Conservation (phyloP, 257 asterid genomes). For the Striga asiatica region DNA sequence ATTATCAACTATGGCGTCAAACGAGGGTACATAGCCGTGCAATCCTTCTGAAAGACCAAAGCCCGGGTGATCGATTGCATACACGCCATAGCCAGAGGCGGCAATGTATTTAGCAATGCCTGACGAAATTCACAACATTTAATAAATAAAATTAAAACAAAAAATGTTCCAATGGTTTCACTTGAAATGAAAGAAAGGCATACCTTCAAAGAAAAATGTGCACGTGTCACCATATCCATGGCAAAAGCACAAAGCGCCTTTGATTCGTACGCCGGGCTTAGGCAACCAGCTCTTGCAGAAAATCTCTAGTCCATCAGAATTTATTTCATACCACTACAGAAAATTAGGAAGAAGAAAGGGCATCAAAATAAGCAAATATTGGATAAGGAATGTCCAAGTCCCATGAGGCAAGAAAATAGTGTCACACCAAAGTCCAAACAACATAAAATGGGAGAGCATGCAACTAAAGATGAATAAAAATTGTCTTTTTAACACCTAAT, state of each 20-base stretch:
- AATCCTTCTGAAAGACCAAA: conserved; percentile 95
- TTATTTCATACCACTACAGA: conserved; percentile 78
- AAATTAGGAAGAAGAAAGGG: neutral
- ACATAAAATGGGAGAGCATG: too few relatives aligned
- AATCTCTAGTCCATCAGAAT: conserved; percentile 69
- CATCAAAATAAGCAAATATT: neutral
- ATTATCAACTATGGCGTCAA: conserved; percentile 76
- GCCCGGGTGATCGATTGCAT: conserved; percentile 97
- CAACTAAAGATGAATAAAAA: too few relatives aligned
- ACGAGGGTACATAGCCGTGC: conserved; percentile 81
- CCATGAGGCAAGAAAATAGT: too few relatives aligned
- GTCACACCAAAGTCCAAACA: too few relatives aligned
- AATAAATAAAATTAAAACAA: neutral
- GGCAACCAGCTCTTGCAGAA: conserved; percentile 98
- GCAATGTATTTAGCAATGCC: conserved; percentile 93
- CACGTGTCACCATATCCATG: conserved; percentile 99
- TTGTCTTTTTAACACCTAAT: neutral
- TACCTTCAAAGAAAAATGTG: conserved; percentile 97
- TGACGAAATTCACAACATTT: conserved; percentile 20
- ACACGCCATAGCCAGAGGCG: conserved; percentile 78
- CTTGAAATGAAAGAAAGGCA: neutral
- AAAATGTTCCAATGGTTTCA: neutral
- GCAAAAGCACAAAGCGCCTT: conserved; percentile 83
- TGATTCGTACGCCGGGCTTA: conserved; percentile 72
- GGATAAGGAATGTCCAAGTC: neutral